Evolutionary conservation across 2,329 filamentous ascomycete genomes (phyloP), one percentile per base, ranked within the genome.

Genomic region (Aureobasidium leucospermi): DNA sequence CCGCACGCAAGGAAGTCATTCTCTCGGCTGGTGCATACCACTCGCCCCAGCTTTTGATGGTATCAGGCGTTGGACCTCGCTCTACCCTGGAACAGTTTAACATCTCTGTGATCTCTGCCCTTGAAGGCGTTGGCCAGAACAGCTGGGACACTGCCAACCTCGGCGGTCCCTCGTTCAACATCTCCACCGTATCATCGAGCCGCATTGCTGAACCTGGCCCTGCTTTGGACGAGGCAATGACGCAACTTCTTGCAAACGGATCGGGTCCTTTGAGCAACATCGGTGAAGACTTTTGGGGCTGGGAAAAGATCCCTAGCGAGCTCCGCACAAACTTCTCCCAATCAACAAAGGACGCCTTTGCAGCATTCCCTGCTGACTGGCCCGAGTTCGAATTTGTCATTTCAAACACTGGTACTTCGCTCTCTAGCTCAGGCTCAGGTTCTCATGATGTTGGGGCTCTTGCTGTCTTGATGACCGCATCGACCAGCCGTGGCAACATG

Each of bases 71-170:
- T 46, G 63, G 65, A 6, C 65, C 64, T 4, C 69, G 68, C 1
- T 67, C 69, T 0, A 74, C 78, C 19, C 71, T 83, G 1, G 55
- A 72, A 16, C 38, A 66, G 11, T 63, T 68, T 31, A 61, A 62
- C 9, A 74, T 76, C 48, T 61, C 65, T 1, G 59, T 52, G n/a
- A 13, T 52, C 7, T 23, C 57, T 16, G 38, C 34, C n/a, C 57
- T 43, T 29, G 16, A 16, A n/a, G 57, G 57, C n/a, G 57, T 59
- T 11, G 57, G 57, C 5, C 57, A 59, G 28, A 52, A 52, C 38
- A 52, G 34, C 31, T 52, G 47, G 47, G 57, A 59, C 48, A 38
- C 41, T 16, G 42, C 43, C 16, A 28, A 43, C 5, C 32, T 58
- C 13, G 42, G 55, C 10, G 15, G 23, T 23, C 15, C 16, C 10